A percentile compares a stretch with the other conserved stretches of the same genome.
Evolutionary conservation across 2,329 filamentous ascomycete genomes (phyloP).

Genomic region (Chrysoporthe cubensis): DNA sequence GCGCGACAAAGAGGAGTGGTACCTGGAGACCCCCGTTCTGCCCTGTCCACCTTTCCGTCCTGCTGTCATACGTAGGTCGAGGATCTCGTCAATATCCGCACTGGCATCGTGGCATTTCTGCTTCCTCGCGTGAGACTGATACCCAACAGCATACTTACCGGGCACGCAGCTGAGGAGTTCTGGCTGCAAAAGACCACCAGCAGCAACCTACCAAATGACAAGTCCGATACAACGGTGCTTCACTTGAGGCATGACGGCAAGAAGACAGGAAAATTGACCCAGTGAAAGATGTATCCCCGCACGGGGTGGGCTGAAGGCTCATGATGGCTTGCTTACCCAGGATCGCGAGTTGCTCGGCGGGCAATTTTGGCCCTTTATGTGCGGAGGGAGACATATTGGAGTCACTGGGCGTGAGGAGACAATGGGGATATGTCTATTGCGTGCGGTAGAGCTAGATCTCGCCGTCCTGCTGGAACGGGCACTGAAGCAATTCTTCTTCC

Average conservation of each 20-base stretch:
- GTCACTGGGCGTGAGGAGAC: conserved; percentile 22
- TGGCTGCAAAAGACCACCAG: conserved; percentile 14
- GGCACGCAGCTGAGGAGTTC: conserved; percentile 14
- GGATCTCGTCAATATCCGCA: conserved; percentile 6
- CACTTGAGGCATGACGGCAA: conserved; percentile 25
- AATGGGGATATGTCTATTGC: conserved; percentile 23
- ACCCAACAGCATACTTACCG: conserved; percentile 3
- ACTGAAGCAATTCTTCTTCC: conserved; percentile 13
- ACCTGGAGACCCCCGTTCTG: conserved; percentile 13
- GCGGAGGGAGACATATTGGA: conserved; percentile 30
- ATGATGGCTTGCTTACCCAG: conserved; percentile 62
- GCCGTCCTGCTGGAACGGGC: conserved; percentile 19
- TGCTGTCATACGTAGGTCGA: background rate
- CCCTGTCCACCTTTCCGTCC: background rate
- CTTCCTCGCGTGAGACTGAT: conserved; percentile 3
- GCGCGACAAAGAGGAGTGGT: conserved; percentile 29
- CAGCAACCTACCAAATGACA: background rate
- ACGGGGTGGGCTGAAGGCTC: conserved; percentile 23
- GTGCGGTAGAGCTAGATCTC: conserved; percentile 22
- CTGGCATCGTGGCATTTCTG: background rate
- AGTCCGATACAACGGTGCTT: conserved; percentile 15
- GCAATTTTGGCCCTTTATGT: conserved; percentile 63
- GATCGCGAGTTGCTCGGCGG: conserved; percentile 76
- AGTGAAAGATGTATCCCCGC: conserved; percentile 1
- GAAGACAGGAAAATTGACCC: background rate